Evolutionary conservation across 169 alveolate genomes (phyloP).

Genomic region (Neospora caninum): DNA sequence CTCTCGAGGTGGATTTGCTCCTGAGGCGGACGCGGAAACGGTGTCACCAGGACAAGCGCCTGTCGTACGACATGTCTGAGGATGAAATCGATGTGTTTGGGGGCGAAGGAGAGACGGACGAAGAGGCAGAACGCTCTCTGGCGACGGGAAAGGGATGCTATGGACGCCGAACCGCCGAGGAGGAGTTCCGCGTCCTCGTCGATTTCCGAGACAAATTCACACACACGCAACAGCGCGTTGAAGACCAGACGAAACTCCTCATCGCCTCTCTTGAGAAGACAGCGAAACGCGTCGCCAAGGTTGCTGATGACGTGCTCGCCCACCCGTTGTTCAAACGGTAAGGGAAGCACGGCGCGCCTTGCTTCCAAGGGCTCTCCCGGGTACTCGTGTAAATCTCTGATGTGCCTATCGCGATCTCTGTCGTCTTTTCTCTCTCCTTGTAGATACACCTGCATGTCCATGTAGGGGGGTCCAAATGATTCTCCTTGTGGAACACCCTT

Average conservation of each 20-base stretch:
- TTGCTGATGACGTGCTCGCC: not conserved
- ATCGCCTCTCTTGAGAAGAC: not conserved
- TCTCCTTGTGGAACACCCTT: too few species aligned
- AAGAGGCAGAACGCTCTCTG: not conserved
- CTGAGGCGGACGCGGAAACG: too few species aligned
- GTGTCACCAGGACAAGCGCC: too few species aligned
- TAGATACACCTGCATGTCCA: too few species aligned
- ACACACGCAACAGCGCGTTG: not conserved
- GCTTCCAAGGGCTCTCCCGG: not conserved
- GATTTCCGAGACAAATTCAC: conserved; percentile 28
- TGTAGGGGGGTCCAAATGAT: too few species aligned
- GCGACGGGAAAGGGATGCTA: not conserved
- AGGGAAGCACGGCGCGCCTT: too few species aligned
- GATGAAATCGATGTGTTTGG: not conserved
- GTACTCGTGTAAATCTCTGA: not conserved
- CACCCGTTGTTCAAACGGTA: not conserved
- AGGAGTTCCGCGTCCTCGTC: conserved; percentile 4
- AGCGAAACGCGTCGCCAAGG: not conserved
- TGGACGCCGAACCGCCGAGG: not conserved
- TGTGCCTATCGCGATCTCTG: too few species aligned
- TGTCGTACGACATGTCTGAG: too few species aligned
- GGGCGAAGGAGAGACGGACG: not conserved
- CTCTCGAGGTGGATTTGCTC: too few species aligned
- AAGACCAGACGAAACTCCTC: not conserved
- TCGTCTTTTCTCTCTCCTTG: too few species aligned